Conservation (phyloP, 331 rosid genomes). For the Malus hybrid region DNA sequence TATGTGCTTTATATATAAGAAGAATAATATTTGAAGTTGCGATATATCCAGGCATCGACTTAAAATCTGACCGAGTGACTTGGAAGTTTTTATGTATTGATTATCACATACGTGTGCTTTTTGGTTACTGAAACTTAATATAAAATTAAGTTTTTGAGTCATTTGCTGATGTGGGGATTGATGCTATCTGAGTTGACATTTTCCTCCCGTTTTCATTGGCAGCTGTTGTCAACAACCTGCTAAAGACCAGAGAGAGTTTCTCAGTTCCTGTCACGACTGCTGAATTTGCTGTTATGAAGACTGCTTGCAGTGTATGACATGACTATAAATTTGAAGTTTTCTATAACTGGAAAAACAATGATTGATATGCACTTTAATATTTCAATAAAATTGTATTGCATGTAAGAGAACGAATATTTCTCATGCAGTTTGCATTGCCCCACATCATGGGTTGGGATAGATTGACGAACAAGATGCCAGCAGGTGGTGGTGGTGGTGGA, state of each 20-base stretch:
- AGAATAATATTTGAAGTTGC: background rate
- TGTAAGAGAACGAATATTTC: background rate
- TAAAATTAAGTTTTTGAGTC: background rate
- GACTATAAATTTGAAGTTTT: slow-evolving; percentile 1
- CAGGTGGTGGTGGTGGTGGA: slow-evolving; percentile 6
- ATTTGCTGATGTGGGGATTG: background rate
- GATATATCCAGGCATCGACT: background rate
- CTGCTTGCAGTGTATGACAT: slow-evolving; percentile 83
- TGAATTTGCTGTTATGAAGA: slow-evolving; percentile 80
- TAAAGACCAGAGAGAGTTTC: slow-evolving; percentile 48
- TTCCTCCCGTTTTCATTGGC: slow-evolving; percentile 18
- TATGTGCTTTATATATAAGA: background rate
- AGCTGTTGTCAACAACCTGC: slow-evolving; percentile 65
- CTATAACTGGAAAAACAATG: background rate
- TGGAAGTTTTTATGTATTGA: background rate
- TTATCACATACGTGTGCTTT: background rate
- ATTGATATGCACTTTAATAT: background rate
- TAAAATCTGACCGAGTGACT: background rate
- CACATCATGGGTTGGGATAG: slow-evolving; percentile 88
- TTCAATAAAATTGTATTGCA: background rate
- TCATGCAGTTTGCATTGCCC: slow-evolving; percentile 74
- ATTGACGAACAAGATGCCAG: slow-evolving; percentile 36
- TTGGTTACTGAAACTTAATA: background rate
- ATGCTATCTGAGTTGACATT: slow-evolving; percentile 7
- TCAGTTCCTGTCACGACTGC: slow-evolving; percentile 74